Evolutionary conservation across 1,139 yeast genomes (phyloP).

Genomic region (Candida gigantensis): DNA sequence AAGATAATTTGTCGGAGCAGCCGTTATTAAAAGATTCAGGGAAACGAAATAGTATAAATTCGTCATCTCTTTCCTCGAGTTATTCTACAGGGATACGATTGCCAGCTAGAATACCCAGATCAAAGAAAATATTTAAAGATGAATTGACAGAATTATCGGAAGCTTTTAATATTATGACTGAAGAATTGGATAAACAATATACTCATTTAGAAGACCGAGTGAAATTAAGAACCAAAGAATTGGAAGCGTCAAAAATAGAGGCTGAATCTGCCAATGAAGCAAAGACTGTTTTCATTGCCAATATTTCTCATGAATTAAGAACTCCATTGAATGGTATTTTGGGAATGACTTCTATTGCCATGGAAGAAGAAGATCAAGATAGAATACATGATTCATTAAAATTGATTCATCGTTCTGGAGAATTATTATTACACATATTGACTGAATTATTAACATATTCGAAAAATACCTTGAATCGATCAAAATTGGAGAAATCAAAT

Average conservation of each 20-base stretch:
- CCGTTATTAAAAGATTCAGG: constrained; percentile 5
- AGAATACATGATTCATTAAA: constrained; percentile 68
- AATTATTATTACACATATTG: constrained; percentile 77
- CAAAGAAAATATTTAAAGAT: constrained; percentile 69
- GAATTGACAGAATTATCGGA: constrained; percentile 86
- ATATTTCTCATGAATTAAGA: constrained; percentile 90
- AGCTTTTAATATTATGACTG: constrained; percentile 90
- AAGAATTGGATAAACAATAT: constrained; percentile 81
- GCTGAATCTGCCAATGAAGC: constrained; percentile 96
- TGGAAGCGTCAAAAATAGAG: constrained; percentile 83
- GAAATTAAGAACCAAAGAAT: constrained; percentile 80
- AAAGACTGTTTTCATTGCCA: constrained; percentile 91
- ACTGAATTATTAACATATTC: constrained; percentile 89
- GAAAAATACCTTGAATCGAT: constrained; percentile 82
- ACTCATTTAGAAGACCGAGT: constrained; percentile 86
- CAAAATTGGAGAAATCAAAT: constrained; percentile 79
- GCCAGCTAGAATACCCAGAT: constrained; percentile 54
- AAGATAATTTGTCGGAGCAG: neutral
- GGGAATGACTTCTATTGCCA: constrained; percentile 93
- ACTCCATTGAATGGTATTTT: constrained; percentile 95
- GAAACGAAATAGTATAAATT: constrained; percentile 29
- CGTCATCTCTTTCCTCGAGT: constrained; percentile 34
- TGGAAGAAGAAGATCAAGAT: constrained; percentile 73
- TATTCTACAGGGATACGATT: constrained; percentile 43
- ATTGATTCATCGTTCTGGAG: constrained; percentile 85